Evolutionary conservation across 306 rosid species (phyloP).

Genomic region (Inga oerstediana): DNA sequence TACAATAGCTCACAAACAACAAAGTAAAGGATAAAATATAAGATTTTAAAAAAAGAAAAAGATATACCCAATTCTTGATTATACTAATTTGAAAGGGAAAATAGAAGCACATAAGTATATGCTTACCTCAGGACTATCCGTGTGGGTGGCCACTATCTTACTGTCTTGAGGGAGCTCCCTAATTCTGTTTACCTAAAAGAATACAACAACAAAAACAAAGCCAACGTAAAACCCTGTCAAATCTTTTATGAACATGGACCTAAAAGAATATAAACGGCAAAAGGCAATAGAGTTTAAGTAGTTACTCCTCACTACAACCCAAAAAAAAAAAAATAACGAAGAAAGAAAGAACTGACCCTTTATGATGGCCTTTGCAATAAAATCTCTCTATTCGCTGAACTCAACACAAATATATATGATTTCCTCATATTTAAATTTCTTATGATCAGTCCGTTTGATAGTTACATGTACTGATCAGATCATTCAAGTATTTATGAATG

Average conservation of each 20-base stretch:
- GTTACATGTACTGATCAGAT: neutral
- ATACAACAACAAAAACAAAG: neutral
- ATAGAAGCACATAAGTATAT: slow-evolving; percentile 2
- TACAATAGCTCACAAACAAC: neutral
- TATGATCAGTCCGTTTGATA: neutral
- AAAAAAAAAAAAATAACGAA: neutral
- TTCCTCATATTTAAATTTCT: neutral
- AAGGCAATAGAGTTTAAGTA: neutral
- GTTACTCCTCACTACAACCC: neutral
- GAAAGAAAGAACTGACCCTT: neutral
- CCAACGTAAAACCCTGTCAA: no score
- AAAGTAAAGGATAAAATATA: neutral
- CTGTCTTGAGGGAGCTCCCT: slow-evolving; percentile 85
- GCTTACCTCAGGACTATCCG: slow-evolving; percentile 91
- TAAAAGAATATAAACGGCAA: slow-evolving; percentile 37
- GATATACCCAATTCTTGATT: neutral
- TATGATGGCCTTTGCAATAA: neutral
- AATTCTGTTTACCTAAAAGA: slow-evolving; percentile 88
- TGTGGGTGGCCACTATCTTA: slow-evolving; percentile 88
- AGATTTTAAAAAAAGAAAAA: neutral
- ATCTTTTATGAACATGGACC: slow-evolving; percentile 39
- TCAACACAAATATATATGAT: neutral
- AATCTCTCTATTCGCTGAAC: neutral
- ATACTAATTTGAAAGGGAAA: slow-evolving; percentile 2
- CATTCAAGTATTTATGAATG: neutral